These are phyloP conservation scores for Penicillium olsonii DNA, from an alignment of 2,329 filamentous ascomycete genomes.

Conservation along the genomic window DNA sequence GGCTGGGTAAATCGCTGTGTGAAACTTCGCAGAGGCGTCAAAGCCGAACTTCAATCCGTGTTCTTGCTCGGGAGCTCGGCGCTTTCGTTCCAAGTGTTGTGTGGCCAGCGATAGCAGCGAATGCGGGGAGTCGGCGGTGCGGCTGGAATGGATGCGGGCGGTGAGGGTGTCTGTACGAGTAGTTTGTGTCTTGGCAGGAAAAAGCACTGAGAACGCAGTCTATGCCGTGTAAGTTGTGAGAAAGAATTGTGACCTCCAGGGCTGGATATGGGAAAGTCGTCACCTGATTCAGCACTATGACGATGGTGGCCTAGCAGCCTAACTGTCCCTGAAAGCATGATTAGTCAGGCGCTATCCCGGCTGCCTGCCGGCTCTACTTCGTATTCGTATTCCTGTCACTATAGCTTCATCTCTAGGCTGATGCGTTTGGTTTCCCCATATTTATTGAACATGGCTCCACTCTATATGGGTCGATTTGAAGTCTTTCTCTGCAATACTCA, in stretches of 20 bases:
- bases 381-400: not conserved
- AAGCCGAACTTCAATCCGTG: not conserved
- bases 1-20: not conserved
- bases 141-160: slow-evolving; percentile 2
- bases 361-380: not conserved
- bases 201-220: not conserved
- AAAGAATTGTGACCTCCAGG: no score
- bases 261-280: slow-evolving; percentile 6
- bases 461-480: no score
- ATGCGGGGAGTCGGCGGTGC: slow-evolving; percentile 24
- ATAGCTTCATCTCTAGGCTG: slow-evolving; percentile 3
- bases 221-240: not conserved
- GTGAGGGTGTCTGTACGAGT: not conserved
- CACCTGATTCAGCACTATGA: slow-evolving; percentile 15
- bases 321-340: no score
- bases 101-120: slow-evolving; percentile 11
- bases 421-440: slow-evolving; percentile 1
- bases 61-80: not conserved
- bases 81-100: not conserved
- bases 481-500: no score
- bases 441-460: not conserved
- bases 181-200: not conserved
- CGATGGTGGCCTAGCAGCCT: not conserved
- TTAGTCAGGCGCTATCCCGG: no score
- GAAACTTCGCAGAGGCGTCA: not conserved